Base-by-base conservation (phyloP, 495 filamentous ascomycete genomes). In the Penicillium tannophilum region DNA sequence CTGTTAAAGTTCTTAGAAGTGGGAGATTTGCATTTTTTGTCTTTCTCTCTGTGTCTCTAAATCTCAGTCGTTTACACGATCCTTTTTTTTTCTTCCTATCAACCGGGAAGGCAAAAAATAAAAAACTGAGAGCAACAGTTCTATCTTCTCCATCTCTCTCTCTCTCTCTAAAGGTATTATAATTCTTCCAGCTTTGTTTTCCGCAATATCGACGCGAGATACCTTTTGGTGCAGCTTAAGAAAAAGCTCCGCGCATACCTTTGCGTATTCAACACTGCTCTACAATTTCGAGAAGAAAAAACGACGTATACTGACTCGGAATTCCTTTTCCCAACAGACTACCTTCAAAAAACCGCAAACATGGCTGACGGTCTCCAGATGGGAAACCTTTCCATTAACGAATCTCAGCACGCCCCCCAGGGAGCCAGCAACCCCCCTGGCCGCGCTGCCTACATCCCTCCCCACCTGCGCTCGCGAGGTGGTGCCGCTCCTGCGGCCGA, bases 291-390 rank as follows among this genome's bases (percentile, higher is more conserved):
- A 8, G 20, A 17, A 55, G 10, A 11, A 24, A 24, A 55, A 70
- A 52, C 60, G 56, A 53, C 10, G 46, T 31, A 4, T 16, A 49
- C 61, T 75, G 55, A 68, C 14, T 36, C 9, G 28, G 17, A 43
- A 9, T 6, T 49, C 12, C 53, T 56, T 19, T 39, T 19, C 42
- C 30, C 11, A 2, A 50, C 26, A 67, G 57, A 61, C 10, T 23
- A 17, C 46, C 36, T 49, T 43, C 39, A 44, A 45, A 45, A 59
- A 55, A 57, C 61, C 79, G 71, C 67, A 79, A 87, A 72, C 64
- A 98, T 98, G 94, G 93, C 94, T 75, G 92, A 97, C 75, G 87
- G 95, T 79, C 86, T 98, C 64, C 91, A 92, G 74, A 93, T 97
- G 89, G 86, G 84, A 74, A 87, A 88, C 72, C 81, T 96, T 69